Evolutionary conservation across 2,329 filamentous ascomycete species (phyloP), one percentile per base, ranked within the genome.

Genomic region (Colletotrichum simmondsii): DNA sequence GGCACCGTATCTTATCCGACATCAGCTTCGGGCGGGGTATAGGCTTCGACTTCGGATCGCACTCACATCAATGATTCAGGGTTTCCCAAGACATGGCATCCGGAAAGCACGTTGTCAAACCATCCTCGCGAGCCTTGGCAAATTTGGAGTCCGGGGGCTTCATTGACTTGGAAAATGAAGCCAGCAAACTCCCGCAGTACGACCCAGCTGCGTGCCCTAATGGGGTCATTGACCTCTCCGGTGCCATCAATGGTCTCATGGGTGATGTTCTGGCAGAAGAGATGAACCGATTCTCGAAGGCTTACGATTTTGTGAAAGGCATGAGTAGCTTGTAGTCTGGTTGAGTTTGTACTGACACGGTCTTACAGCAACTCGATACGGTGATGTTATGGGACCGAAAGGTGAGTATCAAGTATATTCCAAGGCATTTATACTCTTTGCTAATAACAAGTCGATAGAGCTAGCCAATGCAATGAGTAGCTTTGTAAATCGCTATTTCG

Each of bases 201-300:
- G 59, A 65, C 26, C 42, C 60, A 5, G n/a, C 24, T 11, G 54
- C 24, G n/a, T 35, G 46, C 8, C 65, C 71, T 3, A 54, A 65
- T 16, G 66, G 71, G 4, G 66, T 73, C 12, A 70, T 65, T 28
- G 49, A 70, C 22, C 56, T 73, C 6, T 70, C 71, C 6, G 60
- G 56, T 10, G 69, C 70, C 8, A 46, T 59, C 57, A 64, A 67
- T 46, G 46, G 57, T 16, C 63, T 73, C 19, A 56, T 67, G 58
- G 37, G 49, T 22, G 67, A 63, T 30, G 35, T 54, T 16, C 10
- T 70, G 4, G 28, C 24, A 2, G 54, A 60, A 26, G 54, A 66
- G 28, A 49, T 35, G 54, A 5, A 37, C 12, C 19, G 28, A 16
- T 65, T 54, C 14, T 35, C 26, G 14, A 30, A 65, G 11, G 19